Percentiles rank a stretch among this genome's conserved stretches.
phyloP scores from a whole-genome alignment of 2,329 filamentous ascomycete species.

The Paracorniculantispora psalliotae region DNA sequence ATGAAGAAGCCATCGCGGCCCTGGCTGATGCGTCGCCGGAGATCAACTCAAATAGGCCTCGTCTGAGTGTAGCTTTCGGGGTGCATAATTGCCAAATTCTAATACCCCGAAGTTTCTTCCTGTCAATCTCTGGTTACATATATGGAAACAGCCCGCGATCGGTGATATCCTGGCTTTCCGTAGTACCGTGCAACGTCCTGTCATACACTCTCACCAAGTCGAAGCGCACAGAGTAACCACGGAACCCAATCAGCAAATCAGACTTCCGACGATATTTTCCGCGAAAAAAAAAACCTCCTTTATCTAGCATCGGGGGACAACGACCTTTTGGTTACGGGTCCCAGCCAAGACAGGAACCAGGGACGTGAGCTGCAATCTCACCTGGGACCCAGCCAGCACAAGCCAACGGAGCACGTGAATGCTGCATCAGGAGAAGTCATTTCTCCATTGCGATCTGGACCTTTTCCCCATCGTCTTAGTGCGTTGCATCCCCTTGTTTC shows the following conservation, averaged over 20 bases:
- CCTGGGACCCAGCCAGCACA: neutral
- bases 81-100: too few relatives aligned
- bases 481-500: neutral
- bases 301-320: too few relatives aligned
- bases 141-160: too few relatives aligned
- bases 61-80: too few relatives aligned
- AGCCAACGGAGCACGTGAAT: neutral
- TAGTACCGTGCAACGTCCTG: conserved; percentile 1
- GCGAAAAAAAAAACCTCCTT: neutral
- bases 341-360: neutral
- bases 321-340: neutral
- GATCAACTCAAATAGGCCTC: too few relatives aligned
- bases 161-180: too few relatives aligned
- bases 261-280: neutral
- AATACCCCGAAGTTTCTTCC: too few relatives aligned
- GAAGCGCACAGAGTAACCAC: neutral
- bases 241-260: neutral
- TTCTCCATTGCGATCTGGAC: neutral
- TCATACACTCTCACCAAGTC: neutral
- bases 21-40: neutral
- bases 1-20: neutral
- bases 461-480: neutral
- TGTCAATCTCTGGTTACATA: too few relatives aligned
- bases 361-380: neutral
- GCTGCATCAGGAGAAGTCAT: neutral